Percentiles rank a stretch among this genome's conserved stretches.
Evolutionary conservation across 2,329 filamentous ascomycete genomes (phyloP).

Genomic region (Eurotiales sp.): DNA sequence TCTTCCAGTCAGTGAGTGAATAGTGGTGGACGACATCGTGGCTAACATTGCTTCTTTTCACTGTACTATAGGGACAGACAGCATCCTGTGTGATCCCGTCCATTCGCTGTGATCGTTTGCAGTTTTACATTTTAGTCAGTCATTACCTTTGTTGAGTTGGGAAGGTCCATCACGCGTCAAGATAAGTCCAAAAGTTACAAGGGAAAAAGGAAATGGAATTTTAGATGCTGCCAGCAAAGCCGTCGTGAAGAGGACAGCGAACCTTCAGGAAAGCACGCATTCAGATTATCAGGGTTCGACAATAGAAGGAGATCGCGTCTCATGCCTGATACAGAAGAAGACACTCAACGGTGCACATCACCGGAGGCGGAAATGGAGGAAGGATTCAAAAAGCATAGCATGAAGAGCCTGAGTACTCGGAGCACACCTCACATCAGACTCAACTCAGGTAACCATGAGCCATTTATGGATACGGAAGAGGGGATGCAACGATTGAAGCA

Average conservation of each 20-base stretch:
- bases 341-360: neutral
- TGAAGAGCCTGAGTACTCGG: slow-evolving; percentile 12
- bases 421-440: slow-evolving; percentile 59
- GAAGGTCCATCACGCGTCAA: neutral
- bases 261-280: neutral
- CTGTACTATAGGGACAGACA: slow-evolving; percentile 3
- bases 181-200: neutral
- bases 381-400: slow-evolving; percentile 8
- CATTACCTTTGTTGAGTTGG: slow-evolving; percentile 7
- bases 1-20: neutral
- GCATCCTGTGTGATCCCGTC: slow-evolving; percentile 10
- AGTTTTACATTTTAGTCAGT: slow-evolving; percentile 5
- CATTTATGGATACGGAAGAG: slow-evolving; percentile 38
- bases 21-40: slow-evolving; percentile 6
- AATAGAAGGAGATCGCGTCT: neutral
- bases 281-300: no score
- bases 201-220: neutral
- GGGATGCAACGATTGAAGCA: slow-evolving; percentile 11
- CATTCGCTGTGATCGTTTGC: slow-evolving; percentile 11
- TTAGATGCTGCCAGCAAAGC: neutral
- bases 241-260: neutral
- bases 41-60: neutral
- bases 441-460: slow-evolving; percentile 58
- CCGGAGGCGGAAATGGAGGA: slow-evolving; percentile 8
- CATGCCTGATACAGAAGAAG: neutral